Evolutionary conservation across 768 basidiomycete species (phyloP).

Genomic region (Clitopilus passeckerianus): DNA sequence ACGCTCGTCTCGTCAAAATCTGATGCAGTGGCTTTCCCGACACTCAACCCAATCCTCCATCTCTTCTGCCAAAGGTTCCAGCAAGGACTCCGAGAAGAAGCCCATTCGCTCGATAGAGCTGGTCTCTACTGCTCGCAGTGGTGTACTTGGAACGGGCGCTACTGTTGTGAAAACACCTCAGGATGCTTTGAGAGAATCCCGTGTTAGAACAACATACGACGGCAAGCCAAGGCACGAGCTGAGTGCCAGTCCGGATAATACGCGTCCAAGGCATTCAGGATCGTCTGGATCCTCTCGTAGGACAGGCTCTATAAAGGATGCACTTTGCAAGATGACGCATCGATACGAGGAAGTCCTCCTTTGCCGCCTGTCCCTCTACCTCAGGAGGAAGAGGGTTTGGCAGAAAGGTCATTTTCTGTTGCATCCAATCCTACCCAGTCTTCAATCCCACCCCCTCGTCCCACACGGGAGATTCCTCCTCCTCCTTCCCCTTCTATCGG

Average conservation of each 20-base stretch:
- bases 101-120: constrained; percentile 34
- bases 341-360: constrained; percentile 42
- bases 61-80: constrained; percentile 7
- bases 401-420: constrained; percentile 8
- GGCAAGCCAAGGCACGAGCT: constrained; percentile 11
- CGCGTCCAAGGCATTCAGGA: neutral
- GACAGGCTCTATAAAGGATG: constrained; percentile 1
- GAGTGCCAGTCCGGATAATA: constrained; percentile 2
- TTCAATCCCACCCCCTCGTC: constrained; percentile 28
- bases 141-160: constrained; percentile 65
- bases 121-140: constrained; percentile 33
- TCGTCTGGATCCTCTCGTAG: constrained; percentile 9
- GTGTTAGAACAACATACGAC: constrained; percentile 34
- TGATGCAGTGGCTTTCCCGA: constrained; percentile 50
- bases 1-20: neutral
- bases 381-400: constrained; percentile 23
- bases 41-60: constrained; percentile 25
- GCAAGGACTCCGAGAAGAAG: constrained; percentile 30
- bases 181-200: constrained; percentile 60
- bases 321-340: constrained; percentile 16
- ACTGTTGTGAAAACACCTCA: constrained; percentile 75
- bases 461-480: constrained; percentile 16
- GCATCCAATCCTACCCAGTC: constrained; percentile 15
- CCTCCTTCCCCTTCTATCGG: constrained; percentile 12
- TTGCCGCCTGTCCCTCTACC: constrained; percentile 48